Evolutionary conservation across 2,329 filamentous ascomycete species (phyloP), one percentile per base, ranked within the genome.

Genomic region (Blastomyces parvus): DNA sequence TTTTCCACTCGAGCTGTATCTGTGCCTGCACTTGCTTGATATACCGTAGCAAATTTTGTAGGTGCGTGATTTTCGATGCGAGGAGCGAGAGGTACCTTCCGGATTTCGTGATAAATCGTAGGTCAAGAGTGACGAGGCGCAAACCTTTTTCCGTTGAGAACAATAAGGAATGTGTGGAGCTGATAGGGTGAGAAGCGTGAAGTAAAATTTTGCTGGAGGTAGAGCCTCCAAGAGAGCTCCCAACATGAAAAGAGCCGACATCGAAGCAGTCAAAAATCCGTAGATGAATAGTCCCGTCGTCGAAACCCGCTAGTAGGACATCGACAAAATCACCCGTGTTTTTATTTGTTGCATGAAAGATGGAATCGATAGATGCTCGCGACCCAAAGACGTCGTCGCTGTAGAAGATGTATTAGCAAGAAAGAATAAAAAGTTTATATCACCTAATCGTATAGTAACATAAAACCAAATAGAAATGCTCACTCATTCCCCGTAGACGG

Each of bases 1-100:
- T 88, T 69, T 89, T 89, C 85, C 90, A 96, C 73, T 96, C 92
- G 2, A 86, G 82, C 30, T 86, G 80, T 78, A 97, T 89, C 67
- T 93, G 89, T 42, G 84, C 81, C 66, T 94, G 86, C 0, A 89
- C 86, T 72, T 96, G 90, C 63, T 86, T 86, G 55, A 96, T 83
- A 72, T 99, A 97, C 59, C 91, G 83, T 8, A 97, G 78, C 14
- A 97, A 76, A 67, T 94, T 96, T 69, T 96, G 90, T 19, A 97
- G 77, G 53, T 90, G 89, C 0, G 92, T 95, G 4, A 91, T 88
- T 70, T 95, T 96, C 19, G 88, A 91, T 0, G 92, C 88, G 14
- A 97, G 81, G 4, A 96, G 81, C 36, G 92, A 90, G 1, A 97
- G 79, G 70, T 95, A 90, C 63, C 91, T 85, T 2, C 89, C 89